These are phyloP conservation scores for Musa schizocarpa DNA, from an alignment of 176 grass and related monocot species.

Conservation along the genomic window DNA sequence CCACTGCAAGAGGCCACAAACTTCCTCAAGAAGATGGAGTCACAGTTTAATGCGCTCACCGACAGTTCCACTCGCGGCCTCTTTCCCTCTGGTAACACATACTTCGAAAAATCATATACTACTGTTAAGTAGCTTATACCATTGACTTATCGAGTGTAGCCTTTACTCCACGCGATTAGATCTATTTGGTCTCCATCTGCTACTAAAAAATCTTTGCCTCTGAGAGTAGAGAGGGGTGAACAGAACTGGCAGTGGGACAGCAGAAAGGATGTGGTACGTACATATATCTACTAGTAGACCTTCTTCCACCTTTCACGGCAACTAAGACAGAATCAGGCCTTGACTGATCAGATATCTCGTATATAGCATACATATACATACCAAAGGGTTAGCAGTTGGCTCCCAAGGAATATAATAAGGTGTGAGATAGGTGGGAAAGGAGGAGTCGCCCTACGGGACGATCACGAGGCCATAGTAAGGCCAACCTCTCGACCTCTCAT, in stretches of 20 bases:
- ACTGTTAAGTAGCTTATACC: neutral
- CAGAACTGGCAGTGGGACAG: neutral
- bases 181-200: neutral
- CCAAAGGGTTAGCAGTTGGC: neutral
- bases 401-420: neutral
- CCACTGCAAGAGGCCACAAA: slow-evolving; percentile 67
- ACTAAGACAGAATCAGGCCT: no score
- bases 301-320: no score
- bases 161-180: neutral
- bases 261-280: no score
- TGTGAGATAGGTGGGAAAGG: neutral
- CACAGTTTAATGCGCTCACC: slow-evolving; percentile 47
- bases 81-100: neutral
- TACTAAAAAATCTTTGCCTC: no score
- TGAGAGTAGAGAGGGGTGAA: neutral
- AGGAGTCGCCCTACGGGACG: neutral
- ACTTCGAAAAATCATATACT: neutral
- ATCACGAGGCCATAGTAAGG: neutral
- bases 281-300: no score
- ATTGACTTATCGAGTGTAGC: neutral
- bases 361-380: neutral
- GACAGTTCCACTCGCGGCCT: neutral
- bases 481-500: neutral
- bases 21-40: slow-evolving; percentile 63
- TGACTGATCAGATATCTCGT: neutral